These are phyloP conservation scores for Fragosphaeria purpurea DNA, from an alignment of 2,329 filamentous ascomycete species.

Conservation along the genomic window DNA sequence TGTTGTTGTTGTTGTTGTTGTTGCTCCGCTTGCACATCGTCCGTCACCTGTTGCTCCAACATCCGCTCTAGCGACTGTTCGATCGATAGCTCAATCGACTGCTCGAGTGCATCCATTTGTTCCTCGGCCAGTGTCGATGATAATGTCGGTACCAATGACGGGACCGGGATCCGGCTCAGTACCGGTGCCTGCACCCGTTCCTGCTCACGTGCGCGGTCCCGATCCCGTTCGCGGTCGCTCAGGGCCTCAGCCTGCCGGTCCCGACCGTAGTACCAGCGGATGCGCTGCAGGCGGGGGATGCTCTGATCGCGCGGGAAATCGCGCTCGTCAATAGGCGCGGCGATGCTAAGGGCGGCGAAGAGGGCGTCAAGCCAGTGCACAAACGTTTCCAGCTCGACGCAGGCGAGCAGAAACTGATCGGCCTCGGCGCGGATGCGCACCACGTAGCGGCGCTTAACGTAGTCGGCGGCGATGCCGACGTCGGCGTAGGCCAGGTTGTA, in stretches of 20 bases:
- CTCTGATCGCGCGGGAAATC: slow-evolving; percentile 53
- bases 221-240: slow-evolving; percentile 1
- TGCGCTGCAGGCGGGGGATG: slow-evolving; percentile 45
- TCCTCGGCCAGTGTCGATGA: no score
- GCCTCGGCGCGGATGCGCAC: slow-evolving; percentile 64
- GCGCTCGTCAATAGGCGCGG: slow-evolving; percentile 60
- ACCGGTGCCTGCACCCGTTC: no score
- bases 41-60: no score
- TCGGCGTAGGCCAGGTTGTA: slow-evolving; percentile 69
- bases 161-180: no score
- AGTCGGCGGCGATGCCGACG: slow-evolving; percentile 63
- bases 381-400: slow-evolving; percentile 53
- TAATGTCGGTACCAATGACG: no score
- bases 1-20: no score
- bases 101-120: no score
- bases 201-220: background rate
- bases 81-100: no score
- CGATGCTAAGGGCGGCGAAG: slow-evolving; percentile 64
- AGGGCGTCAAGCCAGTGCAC: slow-evolving; percentile 59
- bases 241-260: slow-evolving; percentile 12
- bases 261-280: slow-evolving; percentile 38
- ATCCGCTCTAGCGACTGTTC: no score
- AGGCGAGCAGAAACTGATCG: slow-evolving; percentile 63
- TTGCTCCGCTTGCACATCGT: no score
- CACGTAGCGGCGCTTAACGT: slow-evolving; percentile 57